Percentiles rank a stretch among this genome's conserved stretches.
These are phyloP conservation scores for Limnomonas spitsbergensis DNA, from an alignment of 139 green algal species.

Conservation along the genomic window DNA sequence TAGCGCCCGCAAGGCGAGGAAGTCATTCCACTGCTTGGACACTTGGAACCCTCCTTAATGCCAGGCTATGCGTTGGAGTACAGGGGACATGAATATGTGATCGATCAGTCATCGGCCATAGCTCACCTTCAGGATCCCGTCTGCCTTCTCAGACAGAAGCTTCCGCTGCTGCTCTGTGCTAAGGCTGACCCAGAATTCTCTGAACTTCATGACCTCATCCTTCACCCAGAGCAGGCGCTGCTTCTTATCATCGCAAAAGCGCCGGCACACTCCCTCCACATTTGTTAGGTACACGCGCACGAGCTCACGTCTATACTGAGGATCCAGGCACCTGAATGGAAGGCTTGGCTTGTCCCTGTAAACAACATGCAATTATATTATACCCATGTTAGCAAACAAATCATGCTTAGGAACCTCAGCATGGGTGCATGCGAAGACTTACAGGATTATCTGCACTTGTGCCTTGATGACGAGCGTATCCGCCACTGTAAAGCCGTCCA, in stretches of 20 bases:
- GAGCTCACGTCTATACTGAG: conserved; percentile 94
- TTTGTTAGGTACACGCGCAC: conserved; percentile 97
- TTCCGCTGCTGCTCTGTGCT: conserved; percentile 37
- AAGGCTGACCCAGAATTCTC: conserved; percentile 63
- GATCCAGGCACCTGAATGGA: conserved; percentile 91
- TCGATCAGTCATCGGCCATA: too few species aligned
- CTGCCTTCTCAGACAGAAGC: conserved; percentile 55
- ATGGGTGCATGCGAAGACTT: too few species aligned
- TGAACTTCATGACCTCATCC: conserved; percentile 56
- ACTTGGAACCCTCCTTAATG: too few species aligned
- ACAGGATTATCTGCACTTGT: conserved; percentile 85
- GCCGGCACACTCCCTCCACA: conserved; percentile 90
- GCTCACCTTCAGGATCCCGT: conserved; percentile 82
- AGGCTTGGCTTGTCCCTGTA: conserved; percentile 68
- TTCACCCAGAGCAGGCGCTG: conserved; percentile 63
- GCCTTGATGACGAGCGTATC: conserved; percentile 96
- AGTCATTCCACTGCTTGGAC: too few species aligned
- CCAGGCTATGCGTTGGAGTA: too few species aligned
- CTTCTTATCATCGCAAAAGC: conserved; percentile 88
- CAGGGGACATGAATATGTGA: too few species aligned
- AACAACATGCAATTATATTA: too few species aligned
- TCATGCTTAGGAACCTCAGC: too few species aligned
- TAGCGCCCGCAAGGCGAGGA: too few species aligned
- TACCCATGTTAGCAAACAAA: too few species aligned
- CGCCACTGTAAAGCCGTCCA: conserved; percentile 88